Conservation (phyloP, 768 basidiomycete species). For the Leccinum ochraceum region DNA sequence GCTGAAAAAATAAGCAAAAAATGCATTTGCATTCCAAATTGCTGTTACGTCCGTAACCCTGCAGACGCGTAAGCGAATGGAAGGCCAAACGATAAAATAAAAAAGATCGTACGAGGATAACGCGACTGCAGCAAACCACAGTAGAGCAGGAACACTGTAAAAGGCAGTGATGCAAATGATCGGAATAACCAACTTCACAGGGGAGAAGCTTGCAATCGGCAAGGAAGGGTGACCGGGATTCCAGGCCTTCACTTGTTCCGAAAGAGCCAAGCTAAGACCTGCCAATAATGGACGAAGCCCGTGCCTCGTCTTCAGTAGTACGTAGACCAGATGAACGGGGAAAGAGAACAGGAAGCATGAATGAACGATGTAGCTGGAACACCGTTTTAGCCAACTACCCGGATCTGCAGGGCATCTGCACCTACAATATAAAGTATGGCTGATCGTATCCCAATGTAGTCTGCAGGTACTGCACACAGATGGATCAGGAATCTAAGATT, state of each 20-base stretch:
- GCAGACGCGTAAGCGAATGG: constrained; percentile 11
- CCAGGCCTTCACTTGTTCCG: constrained; percentile 24
- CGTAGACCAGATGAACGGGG: constrained; percentile 76
- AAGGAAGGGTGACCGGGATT: constrained; percentile 5
- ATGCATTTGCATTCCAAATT: constrained; percentile 88
- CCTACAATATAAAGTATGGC: constrained; percentile 88
- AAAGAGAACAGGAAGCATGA: constrained; percentile 77
- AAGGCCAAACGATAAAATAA: not conserved
- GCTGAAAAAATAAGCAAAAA: constrained; percentile 89
- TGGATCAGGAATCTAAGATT: constrained; percentile 4
- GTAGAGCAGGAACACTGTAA: constrained; percentile 60
- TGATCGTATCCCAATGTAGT: constrained; percentile 75
- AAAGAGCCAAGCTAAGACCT: constrained; percentile 53
- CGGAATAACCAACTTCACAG: constrained; percentile 36
- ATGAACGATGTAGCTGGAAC: constrained; percentile 80
- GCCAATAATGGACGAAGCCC: constrained; percentile 50
- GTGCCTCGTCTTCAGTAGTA: constrained; percentile 50
- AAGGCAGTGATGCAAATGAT: constrained; percentile 37
- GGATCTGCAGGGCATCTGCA: not conserved
- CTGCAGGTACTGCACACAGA: constrained; percentile 69
- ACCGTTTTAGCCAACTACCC: constrained; percentile 1
- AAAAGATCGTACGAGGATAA: constrained; percentile 61
- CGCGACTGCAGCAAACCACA: constrained; percentile 77
- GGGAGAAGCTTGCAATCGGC: constrained; percentile 24
- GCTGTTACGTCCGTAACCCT: constrained; percentile 86